Evolutionary conservation across 345 rosid species (phyloP).

Genomic region (Cardiospermum halicacabum): DNA sequence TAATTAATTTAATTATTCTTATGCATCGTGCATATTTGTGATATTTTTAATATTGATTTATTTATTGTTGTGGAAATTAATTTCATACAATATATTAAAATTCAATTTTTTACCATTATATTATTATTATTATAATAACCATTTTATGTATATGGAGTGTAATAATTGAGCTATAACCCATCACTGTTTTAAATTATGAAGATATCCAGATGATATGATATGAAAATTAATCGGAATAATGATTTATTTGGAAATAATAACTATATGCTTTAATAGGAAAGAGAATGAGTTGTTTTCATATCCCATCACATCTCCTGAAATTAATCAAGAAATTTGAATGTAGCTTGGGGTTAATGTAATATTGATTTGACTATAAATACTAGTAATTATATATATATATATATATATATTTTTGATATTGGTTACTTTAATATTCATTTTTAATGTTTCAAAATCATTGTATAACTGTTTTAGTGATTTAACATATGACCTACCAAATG

Average conservation of each 20-base stretch:
- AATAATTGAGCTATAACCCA: no score
- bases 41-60: no score
- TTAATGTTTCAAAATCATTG: constrained; percentile 3
- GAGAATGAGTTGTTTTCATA: neutral
- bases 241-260: no score
- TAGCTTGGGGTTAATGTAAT: neutral
- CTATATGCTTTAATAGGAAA: neutral
- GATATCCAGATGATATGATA: no score
- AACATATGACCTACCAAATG: neutral
- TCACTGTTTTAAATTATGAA: no score
- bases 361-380: neutral
- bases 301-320: neutral
- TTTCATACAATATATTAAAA: no score
- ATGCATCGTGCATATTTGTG: neutral
- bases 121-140: no score
- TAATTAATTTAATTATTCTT: neutral
- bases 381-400: neutral
- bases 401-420: neutral
- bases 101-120: no score
- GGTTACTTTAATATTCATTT: neutral
- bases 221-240: no score
- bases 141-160: no score
- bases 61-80: no score
- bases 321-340: neutral
- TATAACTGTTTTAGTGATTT: neutral